phyloP scores from a whole-genome alignment of 108 stramenopile species.

The Cyclotella atomus region DNA sequence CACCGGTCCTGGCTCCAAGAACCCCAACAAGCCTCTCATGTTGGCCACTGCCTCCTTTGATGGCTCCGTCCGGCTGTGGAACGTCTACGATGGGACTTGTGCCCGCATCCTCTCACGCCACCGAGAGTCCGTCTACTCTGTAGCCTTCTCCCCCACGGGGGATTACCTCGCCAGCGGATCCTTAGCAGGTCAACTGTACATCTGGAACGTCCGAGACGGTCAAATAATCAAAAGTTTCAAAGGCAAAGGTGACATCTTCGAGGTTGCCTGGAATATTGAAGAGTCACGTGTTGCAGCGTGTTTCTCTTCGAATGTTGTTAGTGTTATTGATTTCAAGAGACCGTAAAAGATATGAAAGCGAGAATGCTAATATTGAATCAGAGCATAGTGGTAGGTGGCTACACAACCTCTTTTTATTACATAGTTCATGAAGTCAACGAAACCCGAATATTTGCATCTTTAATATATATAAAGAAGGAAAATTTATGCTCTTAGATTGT shows the following conservation, averaged over 20 bases:
- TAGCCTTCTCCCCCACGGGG: slow-evolving; percentile 90
- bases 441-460: not conserved
- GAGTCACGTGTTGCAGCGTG: slow-evolving; percentile 90
- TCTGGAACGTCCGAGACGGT: slow-evolving; percentile 89
- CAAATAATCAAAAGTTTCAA: slow-evolving; percentile 84
- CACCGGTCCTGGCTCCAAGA: slow-evolving; percentile 88
- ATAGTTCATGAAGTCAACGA: slow-evolving; percentile 8
- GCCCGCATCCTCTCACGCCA: slow-evolving; percentile 83
- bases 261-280: slow-evolving; percentile 94
- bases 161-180: slow-evolving; percentile 86
- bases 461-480: slow-evolving; percentile 4
- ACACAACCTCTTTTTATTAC: too few relatives aligned
- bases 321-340: slow-evolving; percentile 83
- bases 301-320: slow-evolving; percentile 89
- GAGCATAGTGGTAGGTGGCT: too few relatives aligned
- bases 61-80: slow-evolving; percentile 94
- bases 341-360: slow-evolving; percentile 9
- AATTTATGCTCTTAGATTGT: slow-evolving; percentile 1
- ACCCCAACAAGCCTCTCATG: slow-evolving; percentile 85
- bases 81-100: slow-evolving; percentile 83
- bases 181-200: slow-evolving; percentile 88
- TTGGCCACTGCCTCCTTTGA: slow-evolving; percentile 97
- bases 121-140: slow-evolving; percentile 88
- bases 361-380: too few relatives aligned
- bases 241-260: slow-evolving; percentile 92